Evolutionary conservation across 768 basidiomycete genomes (phyloP), one percentile per base, ranked within the genome.

Genomic region (Flagelloscypha sp.): DNA sequence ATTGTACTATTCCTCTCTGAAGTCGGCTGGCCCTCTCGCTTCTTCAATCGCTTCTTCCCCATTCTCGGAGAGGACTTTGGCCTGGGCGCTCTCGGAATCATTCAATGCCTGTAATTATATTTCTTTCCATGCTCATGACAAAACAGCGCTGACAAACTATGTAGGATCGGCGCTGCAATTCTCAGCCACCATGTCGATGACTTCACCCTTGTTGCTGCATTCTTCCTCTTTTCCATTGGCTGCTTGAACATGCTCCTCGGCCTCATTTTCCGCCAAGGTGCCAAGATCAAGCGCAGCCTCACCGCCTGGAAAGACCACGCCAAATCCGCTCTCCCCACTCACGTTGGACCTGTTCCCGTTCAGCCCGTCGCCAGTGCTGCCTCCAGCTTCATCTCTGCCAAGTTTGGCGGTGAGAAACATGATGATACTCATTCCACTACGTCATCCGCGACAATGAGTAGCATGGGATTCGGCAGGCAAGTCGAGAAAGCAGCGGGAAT

Each of bases 161-260:
- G 18, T 40, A 79, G 78, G 31, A 79, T 84, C 38, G 78, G 79
- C 7, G 80, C 80, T 20, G 70, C 77, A 12, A 68, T 84, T 40
- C 73, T 84, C 35, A 80, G 80, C 5, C 82, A 85, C 62, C 72
- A 79, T 55, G 86, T 90, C 40, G 79, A 88, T 48, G 77, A 75
- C 41, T 93, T 94, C 65, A 78, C 88, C 15, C 84, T 93, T 52
- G 89, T 89, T 43, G 70, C 88, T 4, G 88, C 84, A 30, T 93
- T 93, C 69, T 80, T 94, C 66, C 73, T 94, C 42, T 94, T 94
- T 65, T 72, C 87, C 34, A 51, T 94, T 39, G 90, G 89, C n/a
- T 89, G 86, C 58, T 58, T 94, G 37, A 89, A 94, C 63, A 77
- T 89, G 46, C 55, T 89, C 40, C 65, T 79, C 42, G 83, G 83